Evolutionary conservation across 495 filamentous ascomycete genomes (phyloP).

Genomic region (Neurospora tetraspora): DNA sequence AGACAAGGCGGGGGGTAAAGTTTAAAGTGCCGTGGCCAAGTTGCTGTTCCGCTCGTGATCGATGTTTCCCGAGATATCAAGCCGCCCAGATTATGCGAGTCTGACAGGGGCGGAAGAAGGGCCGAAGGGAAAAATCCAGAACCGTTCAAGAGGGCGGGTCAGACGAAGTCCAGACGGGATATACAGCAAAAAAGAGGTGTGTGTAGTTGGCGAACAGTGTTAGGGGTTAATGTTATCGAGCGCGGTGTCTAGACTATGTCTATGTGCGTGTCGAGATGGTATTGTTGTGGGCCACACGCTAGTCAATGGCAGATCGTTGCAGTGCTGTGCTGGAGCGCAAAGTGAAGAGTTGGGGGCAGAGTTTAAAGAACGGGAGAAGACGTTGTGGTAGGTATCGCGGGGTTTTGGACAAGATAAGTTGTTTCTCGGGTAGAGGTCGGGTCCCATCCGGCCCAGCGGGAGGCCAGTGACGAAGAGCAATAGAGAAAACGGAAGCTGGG

Average conservation of each 20-base stretch:
- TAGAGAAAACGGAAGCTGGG: not conserved
- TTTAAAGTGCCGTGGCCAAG: not conserved
- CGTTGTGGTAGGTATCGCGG: not conserved
- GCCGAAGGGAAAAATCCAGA: not conserved
- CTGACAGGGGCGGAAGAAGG: not conserved
- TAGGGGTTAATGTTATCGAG: not conserved
- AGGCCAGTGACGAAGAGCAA: not conserved
- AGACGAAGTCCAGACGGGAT: not conserved
- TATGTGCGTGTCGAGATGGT: not conserved
- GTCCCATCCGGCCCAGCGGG: not conserved
- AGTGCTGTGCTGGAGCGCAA: not conserved
- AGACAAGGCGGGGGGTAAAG: too few species aligned
- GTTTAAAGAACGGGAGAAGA: not conserved
- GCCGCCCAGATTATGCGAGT: not conserved
- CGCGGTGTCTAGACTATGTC: too few species aligned
- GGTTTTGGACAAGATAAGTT: not conserved
- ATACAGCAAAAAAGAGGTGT: not conserved
- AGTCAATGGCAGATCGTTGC: not conserved
- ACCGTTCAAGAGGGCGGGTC: too few species aligned
- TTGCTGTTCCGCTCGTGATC: not conserved
- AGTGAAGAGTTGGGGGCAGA: not conserved
- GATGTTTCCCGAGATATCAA: not conserved
- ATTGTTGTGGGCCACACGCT: not conserved
- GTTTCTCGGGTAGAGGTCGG: not conserved
- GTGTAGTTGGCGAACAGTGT: not conserved